Evolutionary conservation across 257 asterid genomes (phyloP).

Genomic region (Nicotiana sylvestris): DNA sequence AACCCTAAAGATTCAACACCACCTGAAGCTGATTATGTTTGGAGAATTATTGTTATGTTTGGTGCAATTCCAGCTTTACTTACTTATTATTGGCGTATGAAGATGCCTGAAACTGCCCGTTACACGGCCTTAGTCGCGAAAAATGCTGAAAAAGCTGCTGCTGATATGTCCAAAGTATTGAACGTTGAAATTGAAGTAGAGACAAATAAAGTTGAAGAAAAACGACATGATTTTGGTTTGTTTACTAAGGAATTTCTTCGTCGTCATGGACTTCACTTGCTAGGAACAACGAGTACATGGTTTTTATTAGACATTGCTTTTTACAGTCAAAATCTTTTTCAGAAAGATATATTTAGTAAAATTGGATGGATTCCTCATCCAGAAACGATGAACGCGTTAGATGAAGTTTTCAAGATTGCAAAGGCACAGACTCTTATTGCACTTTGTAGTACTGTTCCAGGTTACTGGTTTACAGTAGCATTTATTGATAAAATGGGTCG

Average conservation of each 20-base stretch:
- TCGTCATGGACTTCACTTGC: conserved; percentile 45
- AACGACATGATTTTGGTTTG: conserved; percentile 30
- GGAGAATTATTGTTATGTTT: conserved; percentile 45
- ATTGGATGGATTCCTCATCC: conserved; percentile 54
- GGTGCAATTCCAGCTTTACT: conserved; percentile 53
- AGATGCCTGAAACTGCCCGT: conserved; percentile 66
- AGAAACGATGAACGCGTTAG: conserved; percentile 41
- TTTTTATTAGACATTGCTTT: conserved; percentile 47
- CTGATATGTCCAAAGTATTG: conserved; percentile 50
- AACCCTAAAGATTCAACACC: conserved; percentile 19
- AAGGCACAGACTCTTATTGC: conserved; percentile 50
- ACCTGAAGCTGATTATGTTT: conserved; percentile 32
- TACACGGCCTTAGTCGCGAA: conserved; percentile 54
- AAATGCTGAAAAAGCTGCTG: conserved; percentile 40
- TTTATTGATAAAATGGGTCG: conserved; percentile 45
- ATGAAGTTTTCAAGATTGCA: conserved; percentile 43
- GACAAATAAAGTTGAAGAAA: neutral
- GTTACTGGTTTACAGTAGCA: conserved; percentile 54
- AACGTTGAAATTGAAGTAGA: conserved; percentile 40
- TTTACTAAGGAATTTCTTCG: conserved; percentile 24
- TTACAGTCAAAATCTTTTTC: conserved; percentile 49
- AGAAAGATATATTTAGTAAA: conserved; percentile 39
- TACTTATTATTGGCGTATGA: conserved; percentile 62
- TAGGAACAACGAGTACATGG: conserved; percentile 52
- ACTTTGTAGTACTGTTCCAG: conserved; percentile 49